Conservation (phyloP, 495 filamentous ascomycete genomes). For the Podospora pseudopauciseta region DNA sequence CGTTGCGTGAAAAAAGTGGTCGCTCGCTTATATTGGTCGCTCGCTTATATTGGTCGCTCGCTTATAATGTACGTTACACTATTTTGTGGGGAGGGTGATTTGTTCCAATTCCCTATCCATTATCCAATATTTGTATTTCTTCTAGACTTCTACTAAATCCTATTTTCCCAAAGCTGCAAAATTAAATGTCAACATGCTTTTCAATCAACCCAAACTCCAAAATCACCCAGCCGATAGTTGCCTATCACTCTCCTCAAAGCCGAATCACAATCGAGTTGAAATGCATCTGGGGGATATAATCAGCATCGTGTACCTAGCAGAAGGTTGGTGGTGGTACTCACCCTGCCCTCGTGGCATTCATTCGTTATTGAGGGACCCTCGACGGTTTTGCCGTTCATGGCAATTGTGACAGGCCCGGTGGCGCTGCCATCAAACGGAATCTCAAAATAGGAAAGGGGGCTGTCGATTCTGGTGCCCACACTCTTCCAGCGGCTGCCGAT, state of each 20-base stretch:
- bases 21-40: too few species aligned
- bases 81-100: too few species aligned
- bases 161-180: background rate
- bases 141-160: background rate
- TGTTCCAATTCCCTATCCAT: too few species aligned
- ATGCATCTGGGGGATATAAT: constrained; percentile 31
- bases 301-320: background rate
- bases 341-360: constrained; percentile 46
- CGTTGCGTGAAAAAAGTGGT: too few species aligned
- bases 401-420: constrained; percentile 50
- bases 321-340: constrained; percentile 30
- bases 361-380: constrained; percentile 48
- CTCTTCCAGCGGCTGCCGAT: constrained; percentile 47
- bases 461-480: constrained; percentile 34
- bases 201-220: background rate
- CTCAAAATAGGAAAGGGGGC: constrained; percentile 51
- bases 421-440: constrained; percentile 46
- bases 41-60: too few species aligned
- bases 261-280: constrained; percentile 43
- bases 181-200: background rate
- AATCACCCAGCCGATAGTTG: background rate
- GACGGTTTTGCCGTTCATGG: constrained; percentile 42
- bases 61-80: too few species aligned
- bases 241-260: constrained; percentile 16
- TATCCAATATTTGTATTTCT: background rate